These are phyloP conservation scores for Trametes cingulata DNA, from an alignment of 768 basidiomycete genomes.

Conservation along the genomic window DNA sequence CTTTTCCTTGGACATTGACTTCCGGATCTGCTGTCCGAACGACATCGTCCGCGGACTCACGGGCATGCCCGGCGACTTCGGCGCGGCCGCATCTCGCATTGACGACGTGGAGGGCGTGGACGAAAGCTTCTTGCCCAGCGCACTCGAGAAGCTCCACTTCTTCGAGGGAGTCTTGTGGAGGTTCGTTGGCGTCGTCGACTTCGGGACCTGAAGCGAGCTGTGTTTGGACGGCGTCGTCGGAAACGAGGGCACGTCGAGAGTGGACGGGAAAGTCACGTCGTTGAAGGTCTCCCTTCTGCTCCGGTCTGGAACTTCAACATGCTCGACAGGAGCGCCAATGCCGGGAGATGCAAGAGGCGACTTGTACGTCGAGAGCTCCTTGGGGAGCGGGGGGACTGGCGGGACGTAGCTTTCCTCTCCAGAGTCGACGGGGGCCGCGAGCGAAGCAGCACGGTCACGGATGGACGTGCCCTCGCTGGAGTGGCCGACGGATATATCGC, in stretches of 20 bases:
- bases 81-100: conserved; percentile 40
- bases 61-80: conserved; percentile 56
- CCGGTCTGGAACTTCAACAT: conserved; percentile 40
- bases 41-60: conserved; percentile 68
- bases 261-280: conserved; percentile 48
- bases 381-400: conserved; percentile 90
- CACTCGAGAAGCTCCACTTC: conserved; percentile 95
- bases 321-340: conserved; percentile 49
- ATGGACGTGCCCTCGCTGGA: conserved; percentile 63
- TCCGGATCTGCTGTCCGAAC: conserved; percentile 67
- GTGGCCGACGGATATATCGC: conserved; percentile 78
- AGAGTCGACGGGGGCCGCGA: conserved; percentile 59
- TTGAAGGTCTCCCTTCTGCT: conserved; percentile 43
- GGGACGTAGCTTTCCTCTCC: conserved; percentile 73
- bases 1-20: conserved; percentile 69
- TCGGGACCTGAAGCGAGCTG: conserved; percentile 26
- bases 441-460: conserved; percentile 68
- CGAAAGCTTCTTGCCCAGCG: conserved; percentile 73
- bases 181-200: conserved; percentile 31
- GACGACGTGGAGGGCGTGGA: conserved; percentile 64
- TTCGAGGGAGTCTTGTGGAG: conserved; percentile 81
- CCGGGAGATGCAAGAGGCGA: conserved; percentile 66
- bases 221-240: conserved; percentile 35
- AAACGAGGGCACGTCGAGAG: conserved; percentile 52
- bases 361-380: conserved; percentile 79